These are phyloP conservation scores for Ascochyta clinopodiicola DNA, from an alignment of 2,329 filamentous ascomycete species.

Conservation along the genomic window DNA sequence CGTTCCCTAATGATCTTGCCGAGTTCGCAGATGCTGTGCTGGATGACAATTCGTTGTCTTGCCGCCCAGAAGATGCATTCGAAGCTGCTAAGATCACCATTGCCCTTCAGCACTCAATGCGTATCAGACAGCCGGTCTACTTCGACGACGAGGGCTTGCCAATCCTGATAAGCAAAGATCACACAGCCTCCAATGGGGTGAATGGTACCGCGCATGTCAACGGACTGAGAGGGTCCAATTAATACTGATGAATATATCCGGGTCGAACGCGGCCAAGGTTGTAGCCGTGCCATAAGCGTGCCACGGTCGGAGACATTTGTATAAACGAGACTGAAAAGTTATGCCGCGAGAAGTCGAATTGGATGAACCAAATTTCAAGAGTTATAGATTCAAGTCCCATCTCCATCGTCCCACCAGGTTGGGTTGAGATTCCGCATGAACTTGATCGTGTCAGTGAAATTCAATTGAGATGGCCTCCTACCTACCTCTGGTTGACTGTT, in stretches of 20 bases:
- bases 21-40: not conserved
- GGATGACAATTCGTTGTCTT: conserved; percentile 5
- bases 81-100: conserved; percentile 13
- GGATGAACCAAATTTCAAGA: too few species aligned
- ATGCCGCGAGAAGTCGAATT: too few species aligned
- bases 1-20: conserved; percentile 5
- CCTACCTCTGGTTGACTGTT: not conserved
- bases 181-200: not conserved
- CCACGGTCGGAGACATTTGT: not conserved
- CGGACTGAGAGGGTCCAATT: too few species aligned
- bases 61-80: conserved; percentile 11
- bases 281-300: too few species aligned
- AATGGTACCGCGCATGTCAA: not conserved
- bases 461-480: not conserved
- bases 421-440: not conserved
- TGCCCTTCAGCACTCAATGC: conserved; percentile 10
- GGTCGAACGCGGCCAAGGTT: too few species aligned
- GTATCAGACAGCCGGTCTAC: conserved; percentile 5
- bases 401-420: not conserved
- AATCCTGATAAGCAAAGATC: not conserved
- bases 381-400: too few species aligned
- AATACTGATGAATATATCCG: too few species aligned
- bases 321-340: too few species aligned
- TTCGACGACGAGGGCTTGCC: conserved; percentile 9
- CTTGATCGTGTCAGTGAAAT: not conserved